Evolutionary conservation across 2,329 filamentous ascomycete genomes (phyloP).

Genomic region (Myriosclerotinia duriaeana): DNA sequence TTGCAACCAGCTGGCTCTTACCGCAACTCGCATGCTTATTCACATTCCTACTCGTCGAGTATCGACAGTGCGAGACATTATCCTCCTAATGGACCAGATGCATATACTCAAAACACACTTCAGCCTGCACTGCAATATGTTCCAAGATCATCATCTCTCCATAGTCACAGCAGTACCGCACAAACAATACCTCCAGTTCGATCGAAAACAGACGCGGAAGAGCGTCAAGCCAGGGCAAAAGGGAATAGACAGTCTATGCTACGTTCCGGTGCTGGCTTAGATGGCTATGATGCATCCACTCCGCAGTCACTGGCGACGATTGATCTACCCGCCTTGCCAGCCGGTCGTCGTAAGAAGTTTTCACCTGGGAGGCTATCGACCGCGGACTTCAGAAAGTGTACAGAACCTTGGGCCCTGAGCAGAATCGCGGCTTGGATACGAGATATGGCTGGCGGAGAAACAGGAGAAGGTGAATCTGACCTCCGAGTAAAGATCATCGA

Average conservation of each 20-base stretch:
- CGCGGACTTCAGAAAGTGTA: conserved; percentile 79
- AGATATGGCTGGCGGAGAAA: conserved; percentile 62
- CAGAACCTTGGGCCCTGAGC: conserved; percentile 90
- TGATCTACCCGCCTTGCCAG: conserved; percentile 81
- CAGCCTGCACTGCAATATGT: conserved; percentile 46
- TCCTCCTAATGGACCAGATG: conserved; percentile 36
- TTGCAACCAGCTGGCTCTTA: conserved; percentile 60
- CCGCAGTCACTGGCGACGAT: conserved; percentile 60
- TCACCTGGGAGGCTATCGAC: conserved; percentile 78
- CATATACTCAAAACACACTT: conserved; percentile 47
- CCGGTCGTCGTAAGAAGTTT: conserved; percentile 77
- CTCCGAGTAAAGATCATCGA: conserved; percentile 80
- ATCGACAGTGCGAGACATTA: conserved; percentile 43
- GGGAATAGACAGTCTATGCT: conserved; percentile 52
- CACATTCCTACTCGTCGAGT: conserved; percentile 50
- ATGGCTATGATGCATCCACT: conserved; percentile 57
- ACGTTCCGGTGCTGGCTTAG: conserved; percentile 53
- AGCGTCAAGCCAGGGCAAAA: conserved; percentile 57
- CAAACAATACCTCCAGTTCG: conserved; percentile 78
- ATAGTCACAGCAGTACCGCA: conserved; percentile 78
- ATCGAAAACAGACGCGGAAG: conserved; percentile 87
- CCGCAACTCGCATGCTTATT: conserved; percentile 47
- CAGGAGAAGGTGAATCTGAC: conserved; percentile 77
- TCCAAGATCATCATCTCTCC: conserved; percentile 76
- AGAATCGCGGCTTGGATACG: conserved; percentile 84